Evolutionary conservation across 2,329 filamentous ascomycete genomes (phyloP), one percentile per base, ranked within the genome.

Genomic region (Cladosporium sp.): DNA sequence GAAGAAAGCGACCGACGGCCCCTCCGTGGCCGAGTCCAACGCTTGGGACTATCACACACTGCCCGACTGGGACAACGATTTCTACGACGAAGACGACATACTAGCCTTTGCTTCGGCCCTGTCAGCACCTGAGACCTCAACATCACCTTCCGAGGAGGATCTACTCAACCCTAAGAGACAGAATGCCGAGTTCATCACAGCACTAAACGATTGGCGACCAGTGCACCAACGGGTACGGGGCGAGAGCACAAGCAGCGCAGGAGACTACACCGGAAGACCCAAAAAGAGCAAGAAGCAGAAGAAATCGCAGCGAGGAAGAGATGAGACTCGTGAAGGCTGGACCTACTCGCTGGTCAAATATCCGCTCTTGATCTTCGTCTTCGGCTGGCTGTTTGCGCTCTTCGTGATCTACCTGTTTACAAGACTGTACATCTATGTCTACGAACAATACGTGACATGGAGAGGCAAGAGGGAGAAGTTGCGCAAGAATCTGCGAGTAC

Each of bases 171-270:
- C 79, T 66, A 63, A 78, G 75, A 58, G 76, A 74, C 59, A 73
- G 67, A 70, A 76, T 69, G 60, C 67, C 61, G 58, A 73, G 64
- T 92, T 92, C 71, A 90, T 97, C 67, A 89, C 90, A 3, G 93
- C 94, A 40, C 85, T 95, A 70, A 96, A 96, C 73, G 94, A 99
- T 78, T 99, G 94, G 94, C 87, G 90, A 15, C 94, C 94, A 0
- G 85, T 97, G 12, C 87, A 89, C 66, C 85, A 93, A 70, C 86
- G 83, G 59, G 81, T 92, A 20, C 79, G 49, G 22, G 57, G 50
- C 4, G 80, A 71, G 73, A 61, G 68, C 68, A 30, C 70, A 76
- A 72, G 72, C 74, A 68, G 60, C 62, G 56, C 30, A 42, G 43
- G 40, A 3, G 43, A 52, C 9, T 40, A 25, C 8, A 59, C 59